Percentiles rank a stretch among this genome's conserved stretches.
phyloP scores from a whole-genome alignment of 805 yeast genomes.

The Kuraishia capsulata region DNA sequence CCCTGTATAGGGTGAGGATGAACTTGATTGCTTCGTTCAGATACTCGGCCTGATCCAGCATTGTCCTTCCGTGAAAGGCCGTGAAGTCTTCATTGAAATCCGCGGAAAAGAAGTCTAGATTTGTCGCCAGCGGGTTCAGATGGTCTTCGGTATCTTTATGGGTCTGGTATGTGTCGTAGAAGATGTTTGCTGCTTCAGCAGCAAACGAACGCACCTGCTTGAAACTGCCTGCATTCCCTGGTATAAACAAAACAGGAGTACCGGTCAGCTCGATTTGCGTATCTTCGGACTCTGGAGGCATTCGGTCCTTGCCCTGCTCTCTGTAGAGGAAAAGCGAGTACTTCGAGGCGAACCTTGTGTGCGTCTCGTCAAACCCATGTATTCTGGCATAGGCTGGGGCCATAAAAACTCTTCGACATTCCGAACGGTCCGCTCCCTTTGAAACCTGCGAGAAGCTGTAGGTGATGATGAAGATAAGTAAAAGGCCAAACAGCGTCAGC shows the following conservation, averaged over 20 bases:
- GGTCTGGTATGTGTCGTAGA: slow-evolving; percentile 29
- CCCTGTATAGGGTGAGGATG: slow-evolving; percentile 60
- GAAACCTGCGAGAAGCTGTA: slow-evolving; percentile 18
- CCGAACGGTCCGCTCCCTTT: slow-evolving; percentile 36
- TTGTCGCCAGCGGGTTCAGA: slow-evolving; percentile 25
- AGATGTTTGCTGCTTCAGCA: slow-evolving; percentile 58
- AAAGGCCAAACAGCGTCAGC: slow-evolving; percentile 11
- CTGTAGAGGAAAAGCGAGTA: slow-evolving; percentile 81
- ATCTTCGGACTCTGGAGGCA: slow-evolving; percentile 37
- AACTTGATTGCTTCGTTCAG: slow-evolving; percentile 79
- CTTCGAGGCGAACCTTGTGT: slow-evolving; percentile 65
- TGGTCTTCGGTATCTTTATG: slow-evolving; percentile 13
- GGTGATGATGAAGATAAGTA: slow-evolving; percentile 15
- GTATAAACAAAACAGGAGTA: slow-evolving; percentile 84
- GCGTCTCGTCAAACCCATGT: slow-evolving; percentile 59
- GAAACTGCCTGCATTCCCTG: slow-evolving; percentile 96
- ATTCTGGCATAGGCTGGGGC: slow-evolving; percentile 75
- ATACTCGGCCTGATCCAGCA: slow-evolving; percentile 90
- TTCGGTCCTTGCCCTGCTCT: slow-evolving; percentile 62
- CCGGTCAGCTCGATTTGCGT: slow-evolving; percentile 37
- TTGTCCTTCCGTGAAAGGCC: slow-evolving; percentile 90
- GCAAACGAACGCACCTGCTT: slow-evolving; percentile 90
- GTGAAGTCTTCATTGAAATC: slow-evolving; percentile 95
- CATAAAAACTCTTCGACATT: slow-evolving; percentile 69
- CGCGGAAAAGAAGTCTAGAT: slow-evolving; percentile 80